Conservation (phyloP, 176 grass and related monocot genomes). For the Cenchrus fungigraminus region DNA sequence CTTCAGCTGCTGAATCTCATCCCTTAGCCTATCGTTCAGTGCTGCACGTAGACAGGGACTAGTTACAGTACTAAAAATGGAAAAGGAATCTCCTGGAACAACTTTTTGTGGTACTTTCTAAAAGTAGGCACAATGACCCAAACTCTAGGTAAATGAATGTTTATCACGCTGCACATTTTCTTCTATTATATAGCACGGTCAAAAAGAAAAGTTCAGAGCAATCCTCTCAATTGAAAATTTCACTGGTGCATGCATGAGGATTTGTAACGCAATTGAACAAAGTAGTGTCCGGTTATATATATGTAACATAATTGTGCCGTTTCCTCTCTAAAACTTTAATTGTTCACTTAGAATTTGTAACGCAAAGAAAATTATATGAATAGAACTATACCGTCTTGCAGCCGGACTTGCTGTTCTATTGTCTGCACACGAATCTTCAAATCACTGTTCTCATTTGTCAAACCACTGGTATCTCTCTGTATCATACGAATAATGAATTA, state of each 20-base stretch:
- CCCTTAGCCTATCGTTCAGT: slow-evolving; percentile 79
- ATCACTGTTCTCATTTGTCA: slow-evolving; percentile 92
- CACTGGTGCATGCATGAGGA: not conserved
- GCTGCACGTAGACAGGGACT: slow-evolving; percentile 50
- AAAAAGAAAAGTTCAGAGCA: not conserved
- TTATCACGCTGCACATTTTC: not conserved
- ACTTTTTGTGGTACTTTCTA: not conserved
- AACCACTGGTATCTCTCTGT: slow-evolving; percentile 84
- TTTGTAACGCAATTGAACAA: not conserved
- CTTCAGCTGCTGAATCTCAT: slow-evolving; percentile 91
- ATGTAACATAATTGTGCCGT: not conserved
- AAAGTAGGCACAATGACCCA: not conserved
- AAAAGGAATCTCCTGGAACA: not conserved
- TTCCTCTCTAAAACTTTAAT: slow-evolving; percentile 10
- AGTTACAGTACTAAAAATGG: slow-evolving; percentile 11
- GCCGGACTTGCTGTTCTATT: slow-evolving; percentile 90
- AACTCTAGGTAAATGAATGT: not conserved
- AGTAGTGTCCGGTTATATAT: slow-evolving; percentile 13
- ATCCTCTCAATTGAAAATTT: not conserved
- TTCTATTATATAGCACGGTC: not conserved
- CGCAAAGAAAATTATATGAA: slow-evolving; percentile 15
- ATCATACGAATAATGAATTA: slow-evolving; percentile 44
- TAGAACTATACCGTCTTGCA: slow-evolving; percentile 82
- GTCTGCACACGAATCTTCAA: slow-evolving; percentile 84
- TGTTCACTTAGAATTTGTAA: not conserved